A percentile compares a stretch with the other conserved stretches of the same genome.
Evolutionary conservation across 345 rosid species (phyloP).

Genomic region (Citrus maxima): DNA sequence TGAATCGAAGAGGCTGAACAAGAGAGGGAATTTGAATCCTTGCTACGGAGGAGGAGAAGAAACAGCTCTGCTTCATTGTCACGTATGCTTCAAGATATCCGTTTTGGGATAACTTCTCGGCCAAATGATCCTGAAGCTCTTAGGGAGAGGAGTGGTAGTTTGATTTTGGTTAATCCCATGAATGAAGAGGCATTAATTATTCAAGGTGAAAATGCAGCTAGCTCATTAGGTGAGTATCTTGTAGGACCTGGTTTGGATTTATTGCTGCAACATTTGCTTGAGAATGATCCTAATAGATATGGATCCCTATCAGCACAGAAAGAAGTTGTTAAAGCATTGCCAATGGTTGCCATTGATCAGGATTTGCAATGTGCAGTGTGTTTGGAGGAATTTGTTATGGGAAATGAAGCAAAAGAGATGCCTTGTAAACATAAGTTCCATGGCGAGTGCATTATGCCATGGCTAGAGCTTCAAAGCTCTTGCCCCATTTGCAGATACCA

Average conservation of each 20-base stretch:
- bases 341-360: conserved; percentile 24
- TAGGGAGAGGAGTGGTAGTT: conserved; percentile 17
- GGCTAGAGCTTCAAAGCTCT: conserved; percentile 62
- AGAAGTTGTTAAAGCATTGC: conserved; percentile 42
- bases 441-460: conserved; percentile 43
- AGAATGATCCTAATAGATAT: conserved; percentile 31
- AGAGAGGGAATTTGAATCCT: conserved; percentile 24
- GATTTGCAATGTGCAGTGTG: conserved; percentile 43
- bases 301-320: conserved; percentile 38
- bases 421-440: conserved; percentile 66
- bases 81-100: conserved; percentile 27
- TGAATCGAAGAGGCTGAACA: conserved; percentile 15
- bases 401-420: conserved; percentile 57
- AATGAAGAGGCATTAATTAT: conserved; percentile 36
- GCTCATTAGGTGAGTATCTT: conserved; percentile 33
- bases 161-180: conserved; percentile 37
- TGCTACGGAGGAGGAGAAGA: conserved; percentile 23
- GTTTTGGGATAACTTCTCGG: background rate
- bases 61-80: conserved; percentile 22
- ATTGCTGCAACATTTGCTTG: conserved; percentile 37
- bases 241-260: conserved; percentile 44
- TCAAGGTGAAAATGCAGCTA: conserved; percentile 19
- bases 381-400: conserved; percentile 55
- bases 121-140: conserved; percentile 15
- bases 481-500: conserved; percentile 59